Evolutionary conservation across 495 filamentous ascomycete species (phyloP), one percentile per base, ranked within the genome.

Genomic region (Oleoguttula mirabilis): DNA sequence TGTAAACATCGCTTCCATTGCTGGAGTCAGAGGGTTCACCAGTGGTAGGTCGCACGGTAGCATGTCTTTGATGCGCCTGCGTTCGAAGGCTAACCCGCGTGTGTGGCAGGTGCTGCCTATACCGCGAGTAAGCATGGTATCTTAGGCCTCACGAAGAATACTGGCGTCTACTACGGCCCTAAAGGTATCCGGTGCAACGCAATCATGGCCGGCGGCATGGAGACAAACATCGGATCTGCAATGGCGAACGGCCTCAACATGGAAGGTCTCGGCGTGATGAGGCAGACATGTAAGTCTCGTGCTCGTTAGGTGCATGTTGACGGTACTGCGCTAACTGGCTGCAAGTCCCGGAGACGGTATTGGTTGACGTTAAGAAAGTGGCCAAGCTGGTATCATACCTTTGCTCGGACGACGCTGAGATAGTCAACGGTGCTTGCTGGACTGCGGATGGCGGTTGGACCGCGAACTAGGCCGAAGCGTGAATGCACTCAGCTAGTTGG

Each of bases 111-210:
- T 33, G 68, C 60, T 3, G 74, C 74, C 5, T 78, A 77, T 47
- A 70, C 72, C 2, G 66, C 64, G 4, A 64, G 63, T 51, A 75
- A 75, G 58, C 65, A 70, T 42, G 71, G 62, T 20, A 51, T 79
- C 12, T 50, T 76, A 10, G 76, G 73, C 3, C 57, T 78, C 46
- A 79, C 76, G 17, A 78, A 79, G 57, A 77, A 68, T 55, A 79
- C 74, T 21, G 75, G 75, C 2, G 64, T 67, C 0, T 73, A 60
- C 57, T 79, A 79, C 54, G 68, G 64, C 0, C 60, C 57, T 28
- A 69, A 73, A 55, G 70, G 72, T 16, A 76, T 80, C 52, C 65
- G 67, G 33, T 69, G 63, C 47, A 66, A 77, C 27, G 72, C 69
- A 0, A 55, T 79, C 39, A 23, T 44, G 25, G 47, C 47, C 4